These are phyloP conservation scores for Pleurotus sapidus DNA, from an alignment of 768 basidiomycete species.

Conservation along the genomic window DNA sequence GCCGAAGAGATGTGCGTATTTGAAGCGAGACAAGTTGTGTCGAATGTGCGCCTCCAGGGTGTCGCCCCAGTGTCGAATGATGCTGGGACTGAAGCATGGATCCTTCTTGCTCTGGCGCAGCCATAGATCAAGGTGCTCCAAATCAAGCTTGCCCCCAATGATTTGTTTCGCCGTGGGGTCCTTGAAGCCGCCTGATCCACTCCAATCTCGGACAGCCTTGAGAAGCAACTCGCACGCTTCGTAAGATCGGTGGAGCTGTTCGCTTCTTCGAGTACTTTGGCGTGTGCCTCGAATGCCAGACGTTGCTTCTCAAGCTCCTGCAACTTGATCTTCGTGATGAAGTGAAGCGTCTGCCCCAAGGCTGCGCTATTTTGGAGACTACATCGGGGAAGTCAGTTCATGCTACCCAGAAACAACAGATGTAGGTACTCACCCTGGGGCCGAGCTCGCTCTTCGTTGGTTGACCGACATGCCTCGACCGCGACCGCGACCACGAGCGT, in stretches of 20 bases:
- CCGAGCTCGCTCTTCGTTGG: no score
- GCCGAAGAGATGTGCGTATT: slow-evolving; percentile 38
- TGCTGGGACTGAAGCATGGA: slow-evolving; percentile 33
- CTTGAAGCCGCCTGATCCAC: slow-evolving; percentile 22
- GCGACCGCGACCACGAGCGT: no score
- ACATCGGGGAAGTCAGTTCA: no score
- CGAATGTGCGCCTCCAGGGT: slow-evolving; percentile 36
- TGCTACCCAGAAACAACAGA: no score
- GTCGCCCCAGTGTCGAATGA: slow-evolving; percentile 34
- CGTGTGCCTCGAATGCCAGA: slow-evolving; percentile 29
- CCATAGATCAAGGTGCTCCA: slow-evolving; percentile 30
- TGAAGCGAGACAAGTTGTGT: slow-evolving; percentile 33
- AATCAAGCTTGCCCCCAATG: slow-evolving; percentile 22
- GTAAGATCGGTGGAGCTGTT: slow-evolving; percentile 17
- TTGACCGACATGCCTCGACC: no score
- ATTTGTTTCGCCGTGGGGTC: not conserved
- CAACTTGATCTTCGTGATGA: slow-evolving; percentile 41
- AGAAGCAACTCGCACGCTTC: slow-evolving; percentile 29
- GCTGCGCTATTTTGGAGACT: slow-evolving; percentile 8
- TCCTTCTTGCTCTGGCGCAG: slow-evolving; percentile 37
- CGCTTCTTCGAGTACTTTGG: slow-evolving; percentile 26
- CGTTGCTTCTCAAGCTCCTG: slow-evolving; percentile 40
- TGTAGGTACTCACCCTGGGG: no score
- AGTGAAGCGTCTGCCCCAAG: slow-evolving; percentile 37
- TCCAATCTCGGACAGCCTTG: slow-evolving; percentile 31